Evolutionary conservation across 305 asterid species (phyloP).

Genomic region (Ilex paraguariensis): DNA sequence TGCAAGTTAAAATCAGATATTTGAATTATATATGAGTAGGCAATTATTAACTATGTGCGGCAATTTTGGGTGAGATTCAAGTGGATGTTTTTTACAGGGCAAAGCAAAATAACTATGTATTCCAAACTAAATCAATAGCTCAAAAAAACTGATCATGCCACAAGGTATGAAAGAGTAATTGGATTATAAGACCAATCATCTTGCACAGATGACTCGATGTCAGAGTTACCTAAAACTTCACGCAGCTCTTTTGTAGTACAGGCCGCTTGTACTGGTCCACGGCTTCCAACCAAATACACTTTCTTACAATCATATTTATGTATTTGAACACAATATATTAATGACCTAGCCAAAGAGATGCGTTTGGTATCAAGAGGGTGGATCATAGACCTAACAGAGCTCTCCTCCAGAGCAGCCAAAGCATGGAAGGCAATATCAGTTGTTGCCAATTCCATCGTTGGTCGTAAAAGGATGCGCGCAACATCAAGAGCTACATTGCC

Average conservation of each 20-base stretch:
- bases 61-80: too few species aligned
- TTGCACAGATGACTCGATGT: too few species aligned
- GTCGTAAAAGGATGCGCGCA: slow-evolving; percentile 88
- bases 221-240: slow-evolving; percentile 63
- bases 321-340: slow-evolving; percentile 4
- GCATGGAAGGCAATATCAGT: slow-evolving; percentile 91
- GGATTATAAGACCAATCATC: too few species aligned
- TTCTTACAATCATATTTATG: slow-evolving; percentile 42
- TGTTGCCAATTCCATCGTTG: slow-evolving; percentile 65
- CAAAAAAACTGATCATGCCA: too few species aligned
- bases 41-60: too few species aligned
- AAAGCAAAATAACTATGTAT: too few species aligned
- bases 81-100: too few species aligned
- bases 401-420: slow-evolving; percentile 62
- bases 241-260: slow-evolving; percentile 94
- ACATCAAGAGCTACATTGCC: slow-evolving; percentile 98
- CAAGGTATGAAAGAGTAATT: too few species aligned
- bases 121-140: too few species aligned
- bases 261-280: slow-evolving; percentile 96
- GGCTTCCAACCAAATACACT: slow-evolving; percentile 91
- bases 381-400: slow-evolving; percentile 63
- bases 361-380: background rate
- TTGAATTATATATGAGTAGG: too few species aligned
- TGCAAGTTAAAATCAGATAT: too few species aligned
- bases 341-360: background rate